A percentile compares a stretch with the other conserved stretches of the same genome.
phyloP scores from a whole-genome alignment of 768 basidiomycete genomes.

The Lentinula sp. region DNA sequence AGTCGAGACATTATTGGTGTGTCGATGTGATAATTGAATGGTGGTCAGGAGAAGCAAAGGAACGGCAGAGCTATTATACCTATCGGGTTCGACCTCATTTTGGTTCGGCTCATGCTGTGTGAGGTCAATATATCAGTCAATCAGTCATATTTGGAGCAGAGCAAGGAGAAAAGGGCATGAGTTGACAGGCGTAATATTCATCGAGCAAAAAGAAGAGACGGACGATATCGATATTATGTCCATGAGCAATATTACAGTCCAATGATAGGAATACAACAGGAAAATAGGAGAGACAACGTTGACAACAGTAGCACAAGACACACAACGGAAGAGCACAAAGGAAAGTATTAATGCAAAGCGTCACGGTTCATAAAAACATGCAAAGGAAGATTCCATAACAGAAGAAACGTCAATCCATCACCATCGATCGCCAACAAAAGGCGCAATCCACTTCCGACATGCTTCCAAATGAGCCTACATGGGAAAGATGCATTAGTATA shows the following conservation, averaged over 20 bases:
- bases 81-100: background rate
- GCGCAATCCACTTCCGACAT: slow-evolving; percentile 4
- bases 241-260: background rate
- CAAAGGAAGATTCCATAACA: background rate
- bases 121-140: background rate
- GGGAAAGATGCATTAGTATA: background rate
- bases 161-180: background rate
- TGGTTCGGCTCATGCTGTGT: background rate
- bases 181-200: background rate
- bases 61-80: background rate
- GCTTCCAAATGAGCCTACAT: background rate
- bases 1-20: background rate
- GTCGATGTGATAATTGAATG: background rate
- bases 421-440: background rate
- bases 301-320: background rate
- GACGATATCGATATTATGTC: too few relatives aligned
- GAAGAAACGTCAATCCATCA: background rate
- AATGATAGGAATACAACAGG: background rate
- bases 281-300: background rate
- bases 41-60: background rate
- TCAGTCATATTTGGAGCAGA: background rate
- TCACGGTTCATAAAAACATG: background rate
- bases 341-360: background rate
- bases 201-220: too few relatives aligned
- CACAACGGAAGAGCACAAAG: background rate